Conservation (phyloP, 371 early-diverging fungal species). For the Mucor circinelloides region DNA sequence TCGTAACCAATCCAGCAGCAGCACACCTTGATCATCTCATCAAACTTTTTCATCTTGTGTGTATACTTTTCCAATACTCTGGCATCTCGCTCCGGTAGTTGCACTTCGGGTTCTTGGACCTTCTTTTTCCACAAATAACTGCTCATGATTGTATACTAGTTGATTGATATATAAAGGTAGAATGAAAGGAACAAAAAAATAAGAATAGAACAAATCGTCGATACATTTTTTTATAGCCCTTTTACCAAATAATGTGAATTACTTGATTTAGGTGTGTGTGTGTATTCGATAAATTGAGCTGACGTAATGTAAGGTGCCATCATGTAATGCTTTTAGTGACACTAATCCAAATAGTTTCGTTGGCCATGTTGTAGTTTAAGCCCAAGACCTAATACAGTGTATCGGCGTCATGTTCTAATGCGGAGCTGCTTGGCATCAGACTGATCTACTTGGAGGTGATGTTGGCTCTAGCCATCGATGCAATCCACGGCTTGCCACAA, state of each 20-base stretch:
- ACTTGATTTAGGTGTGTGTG: neutral
- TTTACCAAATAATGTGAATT: constrained; percentile 4
- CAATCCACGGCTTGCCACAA: too few species aligned
- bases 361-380: neutral
- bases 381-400: neutral
- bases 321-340: neutral
- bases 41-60: constrained; percentile 39
- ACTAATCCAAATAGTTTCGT: neutral
- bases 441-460: neutral
- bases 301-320: neutral
- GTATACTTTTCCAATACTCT: constrained; percentile 41
- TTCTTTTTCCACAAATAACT: constrained; percentile 18
- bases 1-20: constrained; percentile 57
- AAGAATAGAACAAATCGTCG: neutral
- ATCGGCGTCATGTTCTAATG: neutral
- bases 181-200: neutral
- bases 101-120: constrained; percentile 15
- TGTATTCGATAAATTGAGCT: neutral
- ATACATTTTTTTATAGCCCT: neutral
- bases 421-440: neutral
- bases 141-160: constrained; percentile 3
- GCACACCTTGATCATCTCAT: constrained; percentile 47
- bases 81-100: constrained; percentile 40
- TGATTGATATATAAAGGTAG: neutral
- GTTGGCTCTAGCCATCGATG: too few species aligned